A percentile compares a stretch with the other conserved stretches of the same genome.
phyloP scores from a whole-genome alignment of 2,329 filamentous ascomycete species.

The Pseudogymnoascus sp. region DNA sequence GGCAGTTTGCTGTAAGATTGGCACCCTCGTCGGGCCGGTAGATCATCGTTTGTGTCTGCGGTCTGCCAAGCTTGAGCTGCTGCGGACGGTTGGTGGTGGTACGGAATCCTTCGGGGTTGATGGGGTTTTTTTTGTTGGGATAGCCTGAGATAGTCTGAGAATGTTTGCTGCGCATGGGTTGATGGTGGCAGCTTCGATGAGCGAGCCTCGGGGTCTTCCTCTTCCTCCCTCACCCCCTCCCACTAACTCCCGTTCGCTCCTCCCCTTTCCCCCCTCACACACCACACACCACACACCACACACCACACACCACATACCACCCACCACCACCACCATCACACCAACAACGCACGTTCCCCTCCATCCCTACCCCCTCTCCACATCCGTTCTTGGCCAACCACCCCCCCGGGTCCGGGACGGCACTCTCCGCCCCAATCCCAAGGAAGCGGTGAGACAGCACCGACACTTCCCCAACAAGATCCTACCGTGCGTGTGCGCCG shows the following conservation, averaged over 20 bases:
- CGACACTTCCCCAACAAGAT: neutral
- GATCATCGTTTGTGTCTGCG: neutral
- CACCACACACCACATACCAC: too few relatives aligned
- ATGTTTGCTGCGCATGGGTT: neutral
- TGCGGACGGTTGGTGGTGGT: neutral
- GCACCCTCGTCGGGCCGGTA: neutral
- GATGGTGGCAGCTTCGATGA: neutral
- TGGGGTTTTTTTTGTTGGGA: neutral
- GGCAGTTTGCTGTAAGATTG: neutral
- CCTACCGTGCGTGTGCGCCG: neutral
- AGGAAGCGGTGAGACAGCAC: conserved; percentile 1
- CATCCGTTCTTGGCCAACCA: neutral
- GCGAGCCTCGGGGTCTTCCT: neutral
- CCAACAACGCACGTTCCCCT: neutral
- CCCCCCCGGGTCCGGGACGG: neutral
- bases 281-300: too few relatives aligned
- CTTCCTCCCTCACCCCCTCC: neutral
- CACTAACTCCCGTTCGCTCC: neutral
- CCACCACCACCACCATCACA: neutral
- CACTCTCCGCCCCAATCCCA: conserved; percentile 2
- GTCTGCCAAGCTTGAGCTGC: neutral
- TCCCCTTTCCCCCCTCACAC: neutral
- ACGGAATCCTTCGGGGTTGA: neutral
- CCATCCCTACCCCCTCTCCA: neutral
- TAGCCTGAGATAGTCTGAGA: neutral